Evolutionary conservation across 345 rosid genomes (phyloP).

Genomic region (Clausena lansium): DNA sequence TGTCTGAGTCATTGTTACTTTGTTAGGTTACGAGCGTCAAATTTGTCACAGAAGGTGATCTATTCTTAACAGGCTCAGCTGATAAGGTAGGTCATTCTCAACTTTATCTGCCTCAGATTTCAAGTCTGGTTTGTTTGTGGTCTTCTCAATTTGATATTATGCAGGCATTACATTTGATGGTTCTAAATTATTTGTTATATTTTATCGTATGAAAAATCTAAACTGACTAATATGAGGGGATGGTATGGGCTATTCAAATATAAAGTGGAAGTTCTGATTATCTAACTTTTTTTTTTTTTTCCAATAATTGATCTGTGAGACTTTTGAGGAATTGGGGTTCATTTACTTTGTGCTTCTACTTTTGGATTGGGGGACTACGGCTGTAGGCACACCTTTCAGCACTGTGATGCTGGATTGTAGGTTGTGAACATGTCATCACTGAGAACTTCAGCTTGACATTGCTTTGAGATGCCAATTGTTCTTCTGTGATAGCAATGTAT

Average conservation of each 20-base stretch:
- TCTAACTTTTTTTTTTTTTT: background rate
- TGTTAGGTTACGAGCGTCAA: constrained; percentile 87
- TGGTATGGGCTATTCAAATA: background rate
- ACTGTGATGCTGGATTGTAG: background rate
- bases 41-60: constrained; percentile 64
- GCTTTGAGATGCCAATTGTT: no score
- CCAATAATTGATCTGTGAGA: background rate
- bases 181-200: background rate
- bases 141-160: background rate
- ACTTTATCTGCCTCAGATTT: background rate
- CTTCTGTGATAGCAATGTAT: no score
- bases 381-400: background rate
- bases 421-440: background rate
- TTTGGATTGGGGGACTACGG: background rate
- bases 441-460: background rate
- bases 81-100: constrained; percentile 61
- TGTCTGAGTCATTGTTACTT: constrained; percentile 17
- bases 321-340: background rate
- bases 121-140: background rate
- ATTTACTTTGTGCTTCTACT: background rate
- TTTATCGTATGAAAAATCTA: background rate
- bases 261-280: background rate
- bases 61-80: constrained; percentile 75
- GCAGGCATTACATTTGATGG: background rate
- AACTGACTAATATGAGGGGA: background rate